These are phyloP conservation scores for Macrophomina pseudophaseolina DNA, from an alignment of 2,329 filamentous ascomycete species.

Conservation along the genomic window DNA sequence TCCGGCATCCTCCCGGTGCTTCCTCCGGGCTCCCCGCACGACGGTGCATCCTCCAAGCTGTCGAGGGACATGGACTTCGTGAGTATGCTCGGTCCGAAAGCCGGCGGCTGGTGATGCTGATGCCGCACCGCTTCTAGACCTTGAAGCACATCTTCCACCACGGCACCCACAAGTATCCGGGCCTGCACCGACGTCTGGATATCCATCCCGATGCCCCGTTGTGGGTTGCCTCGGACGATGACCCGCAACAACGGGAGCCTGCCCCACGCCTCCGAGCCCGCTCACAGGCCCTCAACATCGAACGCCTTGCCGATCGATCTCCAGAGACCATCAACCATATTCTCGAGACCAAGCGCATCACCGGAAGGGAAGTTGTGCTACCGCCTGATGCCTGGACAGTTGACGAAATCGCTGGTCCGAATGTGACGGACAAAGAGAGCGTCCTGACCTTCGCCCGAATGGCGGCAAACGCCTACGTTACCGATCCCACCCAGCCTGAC, in stretches of 20 bases:
- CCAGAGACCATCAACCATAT: conserved; percentile 78
- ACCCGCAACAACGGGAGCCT: conserved; percentile 42
- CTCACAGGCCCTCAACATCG: conserved; percentile 71
- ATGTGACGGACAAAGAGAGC: conserved; percentile 84
- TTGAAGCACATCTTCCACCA: conserved; percentile 93
- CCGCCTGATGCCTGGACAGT: conserved; percentile 73
- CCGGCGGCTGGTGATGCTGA: conserved; percentile 30
- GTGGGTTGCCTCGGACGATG: conserved; percentile 67
- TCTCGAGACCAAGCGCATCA: conserved; percentile 72
- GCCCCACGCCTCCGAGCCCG: conserved; percentile 57
- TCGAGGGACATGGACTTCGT: conserved; percentile 26
- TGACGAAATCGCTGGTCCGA: conserved; percentile 78
- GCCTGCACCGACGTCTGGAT: conserved; percentile 78
- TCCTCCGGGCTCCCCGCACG: conserved; percentile 32
- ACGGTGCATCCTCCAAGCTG: background rate
- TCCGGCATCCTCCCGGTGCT: conserved; percentile 29
- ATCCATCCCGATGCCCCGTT: conserved; percentile 66
- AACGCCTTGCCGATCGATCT: conserved; percentile 80
- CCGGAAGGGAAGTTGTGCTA: conserved; percentile 70
- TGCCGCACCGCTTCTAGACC: conserved; percentile 43
- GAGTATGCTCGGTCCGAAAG: conserved; percentile 22
- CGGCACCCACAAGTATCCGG: conserved; percentile 74
- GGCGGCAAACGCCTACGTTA: conserved; percentile 87
- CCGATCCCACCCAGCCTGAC: conserved; percentile 71
- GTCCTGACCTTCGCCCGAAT: conserved; percentile 85